Evolutionary conservation across 106 monocot genomes (phyloP).

Genomic region (Acorus gramineus): DNA sequence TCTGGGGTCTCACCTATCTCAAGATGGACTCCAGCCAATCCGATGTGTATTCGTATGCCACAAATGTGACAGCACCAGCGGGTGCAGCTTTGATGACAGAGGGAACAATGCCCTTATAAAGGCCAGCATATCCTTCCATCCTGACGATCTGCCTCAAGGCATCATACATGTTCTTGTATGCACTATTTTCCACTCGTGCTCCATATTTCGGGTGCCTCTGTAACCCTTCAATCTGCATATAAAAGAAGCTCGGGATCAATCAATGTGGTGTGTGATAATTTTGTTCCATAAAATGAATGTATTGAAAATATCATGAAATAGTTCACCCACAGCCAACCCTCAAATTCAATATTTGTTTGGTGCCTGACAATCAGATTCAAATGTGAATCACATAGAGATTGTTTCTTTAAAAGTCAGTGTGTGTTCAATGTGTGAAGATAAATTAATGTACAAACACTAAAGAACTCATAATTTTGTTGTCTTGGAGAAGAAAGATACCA

Average conservation of each 20-base stretch:
- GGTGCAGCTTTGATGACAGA: slow-evolving; percentile 93
- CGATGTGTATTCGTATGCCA: slow-evolving; percentile 78
- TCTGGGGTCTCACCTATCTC: slow-evolving; percentile 4
- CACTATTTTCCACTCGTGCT: slow-evolving; percentile 37
- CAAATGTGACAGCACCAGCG: slow-evolving; percentile 91
- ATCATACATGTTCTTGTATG: slow-evolving; percentile 78
- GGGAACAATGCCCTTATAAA: slow-evolving; percentile 86
- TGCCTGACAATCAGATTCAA: too few species aligned
- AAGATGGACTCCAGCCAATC: slow-evolving; percentile 55
- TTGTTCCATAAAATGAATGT: too few species aligned
- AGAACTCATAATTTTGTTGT: too few species aligned
- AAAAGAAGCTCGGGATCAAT: slow-evolving; percentile 8
- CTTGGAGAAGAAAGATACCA: too few species aligned
- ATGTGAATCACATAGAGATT: too few species aligned
- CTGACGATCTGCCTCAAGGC: slow-evolving; percentile 51
- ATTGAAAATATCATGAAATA: too few species aligned
- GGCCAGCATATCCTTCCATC: slow-evolving; percentile 58
- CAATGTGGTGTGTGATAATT: background rate
- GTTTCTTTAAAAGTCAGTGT: too few species aligned
- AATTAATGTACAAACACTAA: too few species aligned
- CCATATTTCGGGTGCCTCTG: slow-evolving; percentile 79
- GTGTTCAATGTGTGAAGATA: too few species aligned
- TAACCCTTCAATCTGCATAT: slow-evolving; percentile 70
- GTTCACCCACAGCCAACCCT: too few species aligned
- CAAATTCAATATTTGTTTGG: too few species aligned